Evolutionary conservation across 352 stramenopile species (phyloP), one percentile per base, ranked within the genome.

Genomic region (Phytopythium ostracodes): DNA sequence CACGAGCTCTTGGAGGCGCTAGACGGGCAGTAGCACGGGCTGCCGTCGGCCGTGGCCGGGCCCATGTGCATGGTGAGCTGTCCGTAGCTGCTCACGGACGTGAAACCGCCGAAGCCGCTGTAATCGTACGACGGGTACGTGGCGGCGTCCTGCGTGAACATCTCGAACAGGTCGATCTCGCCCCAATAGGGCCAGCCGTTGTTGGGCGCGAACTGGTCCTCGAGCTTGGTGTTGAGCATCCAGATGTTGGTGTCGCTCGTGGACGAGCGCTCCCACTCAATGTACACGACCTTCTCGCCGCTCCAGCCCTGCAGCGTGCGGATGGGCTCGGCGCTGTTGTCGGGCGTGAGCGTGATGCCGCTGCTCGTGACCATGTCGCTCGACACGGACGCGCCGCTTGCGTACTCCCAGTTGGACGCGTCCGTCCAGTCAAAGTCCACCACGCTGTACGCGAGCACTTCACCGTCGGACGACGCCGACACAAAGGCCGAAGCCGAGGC

Each of bases 241-340:
- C 83, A 92, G 63, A 92, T 90, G 78, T 92, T 92, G 46, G 81
- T 90, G 65, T 92, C 80, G 25, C 76, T 89, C 51, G 76, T 67
- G 38, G 65, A 70, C 46, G 79, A 77, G 24, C 77, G 75, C 55
- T 86, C 74, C 83, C 83, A 92, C 68, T 89, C 75, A 29, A 92
- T 73, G 64, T 74, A 75, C 62, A 92, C 68, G 31, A 92, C 76
- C 64, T 89, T 89, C 63, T 90, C 79, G 18, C 80, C 80, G 44
- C 75, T 76, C 80, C 80, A 92, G 40, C 79, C 83, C 35, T 75
- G 62, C 18, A 77, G 75, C 1, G 80, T 88, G 31, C 83, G 79
- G 25, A 92, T 87, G 1, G 81, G 80, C 65, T 87, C 70, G 7
- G 57, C 55, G 35, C 73, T 84, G 62, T 87, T 88, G 25, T 58